Evolutionary conservation across 2,329 filamentous ascomycete genomes (phyloP).

Genomic region (Phyllosticta ampelicida): DNA sequence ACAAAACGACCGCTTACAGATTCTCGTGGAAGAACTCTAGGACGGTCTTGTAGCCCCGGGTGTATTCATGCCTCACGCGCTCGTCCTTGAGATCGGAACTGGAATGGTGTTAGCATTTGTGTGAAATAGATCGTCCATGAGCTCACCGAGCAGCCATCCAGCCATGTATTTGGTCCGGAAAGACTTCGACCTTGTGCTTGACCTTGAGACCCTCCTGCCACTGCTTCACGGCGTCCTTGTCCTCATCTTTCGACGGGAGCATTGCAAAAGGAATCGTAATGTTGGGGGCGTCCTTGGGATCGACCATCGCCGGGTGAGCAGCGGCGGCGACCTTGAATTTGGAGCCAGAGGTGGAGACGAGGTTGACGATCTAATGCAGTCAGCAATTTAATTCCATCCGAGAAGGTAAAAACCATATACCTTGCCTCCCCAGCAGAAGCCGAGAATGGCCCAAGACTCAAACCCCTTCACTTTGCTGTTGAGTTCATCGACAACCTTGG

Average conservation of each 20-base stretch:
- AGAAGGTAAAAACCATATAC: slow-evolving; percentile 11
- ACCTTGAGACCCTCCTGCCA: slow-evolving; percentile 40
- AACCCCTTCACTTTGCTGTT: slow-evolving; percentile 36
- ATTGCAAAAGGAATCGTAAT: slow-evolving; percentile 47
- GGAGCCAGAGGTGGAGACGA: slow-evolving; percentile 41
- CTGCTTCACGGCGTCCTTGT: slow-evolving; percentile 39
- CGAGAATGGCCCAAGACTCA: slow-evolving; percentile 48
- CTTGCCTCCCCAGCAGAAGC: slow-evolving; percentile 50
- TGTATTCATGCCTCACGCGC: slow-evolving; percentile 39
- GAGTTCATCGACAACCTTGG: slow-evolving; percentile 44
- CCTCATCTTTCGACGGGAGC: slow-evolving; percentile 48
- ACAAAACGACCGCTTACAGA: slow-evolving; percentile 31
- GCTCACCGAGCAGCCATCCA: slow-evolving; percentile 32
- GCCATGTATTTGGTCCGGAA: slow-evolving; percentile 36
- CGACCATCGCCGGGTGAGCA: slow-evolving; percentile 51
- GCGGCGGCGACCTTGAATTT: slow-evolving; percentile 47
- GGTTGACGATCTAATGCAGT: slow-evolving; percentile 40
- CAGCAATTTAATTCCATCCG: background rate
- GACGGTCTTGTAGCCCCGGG: slow-evolving; percentile 39
- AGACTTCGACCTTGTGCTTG: slow-evolving; percentile 38
- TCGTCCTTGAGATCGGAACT: slow-evolving; percentile 36
- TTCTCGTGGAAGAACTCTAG: slow-evolving; percentile 43
- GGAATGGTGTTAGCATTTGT: background rate
- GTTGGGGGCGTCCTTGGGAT: slow-evolving; percentile 44
- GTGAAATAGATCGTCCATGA: background rate